Evolutionary conservation across 1,284 basidiomycete species (phyloP).

Genomic region (Ustilago crameri): DNA sequence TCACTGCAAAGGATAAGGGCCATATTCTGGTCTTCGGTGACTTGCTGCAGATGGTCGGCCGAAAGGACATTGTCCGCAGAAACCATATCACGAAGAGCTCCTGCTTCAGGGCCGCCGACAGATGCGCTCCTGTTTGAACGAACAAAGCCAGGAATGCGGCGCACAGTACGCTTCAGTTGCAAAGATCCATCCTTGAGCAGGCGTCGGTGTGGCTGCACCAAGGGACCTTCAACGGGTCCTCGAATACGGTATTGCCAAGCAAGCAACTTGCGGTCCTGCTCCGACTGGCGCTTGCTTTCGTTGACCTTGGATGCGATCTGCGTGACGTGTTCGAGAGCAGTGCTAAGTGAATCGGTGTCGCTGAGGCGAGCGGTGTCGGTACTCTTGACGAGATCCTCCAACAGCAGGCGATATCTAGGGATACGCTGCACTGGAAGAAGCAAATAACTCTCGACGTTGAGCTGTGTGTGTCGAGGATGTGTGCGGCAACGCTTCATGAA

Average conservation of each 20-base stretch:
- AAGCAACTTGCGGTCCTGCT: constrained; percentile 56
- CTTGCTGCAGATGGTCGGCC: constrained; percentile 82
- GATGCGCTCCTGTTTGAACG: constrained; percentile 29
- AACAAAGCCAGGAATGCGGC: constrained; percentile 84
- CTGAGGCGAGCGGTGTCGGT: constrained; percentile 48
- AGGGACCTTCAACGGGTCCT: constrained; percentile 89
- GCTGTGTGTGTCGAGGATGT: constrained; percentile 87
- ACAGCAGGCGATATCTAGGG: constrained; percentile 88
- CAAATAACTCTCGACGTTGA: constrained; percentile 93
- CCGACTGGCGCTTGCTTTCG: constrained; percentile 69
- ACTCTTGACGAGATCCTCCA: constrained; percentile 63
- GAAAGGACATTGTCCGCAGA: constrained; percentile 74
- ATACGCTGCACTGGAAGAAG: constrained; percentile 95
- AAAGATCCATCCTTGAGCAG: constrained; percentile 74
- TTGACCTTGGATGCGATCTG: constrained; percentile 65
- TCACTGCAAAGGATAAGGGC: constrained; percentile 84
- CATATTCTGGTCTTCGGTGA: constrained; percentile 44
- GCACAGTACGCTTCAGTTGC: constrained; percentile 85
- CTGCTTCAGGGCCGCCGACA: constrained; percentile 4
- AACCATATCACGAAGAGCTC: constrained; percentile 1
- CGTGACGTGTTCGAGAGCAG: constrained; percentile 60
- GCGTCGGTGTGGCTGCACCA: constrained; percentile 96
- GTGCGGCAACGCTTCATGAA: constrained; percentile 67
- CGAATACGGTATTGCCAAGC: constrained; percentile 86
- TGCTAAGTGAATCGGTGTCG: constrained; percentile 37